These are phyloP conservation scores for Chimonanthus salicifolius DNA, from an alignment of 164 flowering plant genomes.

Conservation along the genomic window DNA sequence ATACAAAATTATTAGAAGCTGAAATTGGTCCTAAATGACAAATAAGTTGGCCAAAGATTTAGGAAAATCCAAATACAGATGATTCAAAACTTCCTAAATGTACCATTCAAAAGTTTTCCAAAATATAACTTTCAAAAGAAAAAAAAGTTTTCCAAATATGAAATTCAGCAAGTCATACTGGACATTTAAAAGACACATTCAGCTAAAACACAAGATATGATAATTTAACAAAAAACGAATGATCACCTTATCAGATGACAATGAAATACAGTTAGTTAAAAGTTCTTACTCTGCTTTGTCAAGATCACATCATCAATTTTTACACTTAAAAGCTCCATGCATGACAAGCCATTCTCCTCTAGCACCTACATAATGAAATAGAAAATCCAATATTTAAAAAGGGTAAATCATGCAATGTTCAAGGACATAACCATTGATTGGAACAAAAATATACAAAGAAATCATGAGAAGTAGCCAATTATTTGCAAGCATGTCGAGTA, in stretches of 20 bases:
- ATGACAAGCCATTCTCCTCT: constrained; percentile 76
- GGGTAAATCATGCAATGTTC: constrained; percentile 1
- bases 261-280: background rate
- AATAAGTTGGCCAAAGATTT: background rate
- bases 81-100: background rate
- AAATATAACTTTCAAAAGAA: background rate
- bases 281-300: constrained; percentile 73
- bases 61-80: background rate
- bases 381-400: background rate
- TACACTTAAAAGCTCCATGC: constrained; percentile 71
- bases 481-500: background rate
- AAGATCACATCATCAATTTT: constrained; percentile 79
- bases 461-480: background rate
- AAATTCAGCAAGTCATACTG: background rate
- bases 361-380: constrained; percentile 51
- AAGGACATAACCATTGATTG: background rate
- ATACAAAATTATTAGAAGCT: too few relatives aligned
- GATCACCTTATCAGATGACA: background rate
- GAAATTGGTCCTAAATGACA: background rate
- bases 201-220: background rate
- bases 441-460: background rate
- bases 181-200: background rate
- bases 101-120: background rate
- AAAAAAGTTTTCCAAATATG: too few relatives aligned
- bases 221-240: background rate